Evolutionary conservation across 805 yeast genomes (phyloP).

Genomic region (Yarrowia sp.): DNA sequence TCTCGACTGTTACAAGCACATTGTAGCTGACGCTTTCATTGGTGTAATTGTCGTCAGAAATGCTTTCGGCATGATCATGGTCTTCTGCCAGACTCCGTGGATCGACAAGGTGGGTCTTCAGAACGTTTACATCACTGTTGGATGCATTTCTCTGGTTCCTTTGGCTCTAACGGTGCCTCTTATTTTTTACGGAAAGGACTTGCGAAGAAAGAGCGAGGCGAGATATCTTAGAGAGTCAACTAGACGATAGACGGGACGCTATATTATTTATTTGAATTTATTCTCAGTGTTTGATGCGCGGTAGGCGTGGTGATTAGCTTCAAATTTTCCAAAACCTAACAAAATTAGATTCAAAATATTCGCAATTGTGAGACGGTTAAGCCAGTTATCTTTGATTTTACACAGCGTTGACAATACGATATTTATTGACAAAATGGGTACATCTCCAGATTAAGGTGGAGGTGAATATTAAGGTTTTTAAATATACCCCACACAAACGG

Average conservation of each 20-base stretch:
- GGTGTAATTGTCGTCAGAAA: conserved; percentile 57
- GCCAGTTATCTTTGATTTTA: no score
- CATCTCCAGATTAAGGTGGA: no score
- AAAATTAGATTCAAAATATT: no score
- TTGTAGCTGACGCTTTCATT: conserved; percentile 55
- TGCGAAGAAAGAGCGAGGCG: background rate
- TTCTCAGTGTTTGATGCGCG: no score
- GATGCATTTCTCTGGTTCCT: conserved; percentile 1
- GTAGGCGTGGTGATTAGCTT: no score
- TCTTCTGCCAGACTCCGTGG: background rate
- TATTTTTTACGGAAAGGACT: background rate
- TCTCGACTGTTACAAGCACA: conserved; percentile 54
- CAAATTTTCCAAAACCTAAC: no score
- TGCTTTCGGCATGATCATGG: conserved; percentile 40
- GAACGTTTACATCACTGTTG: conserved; percentile 3
- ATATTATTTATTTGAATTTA: background rate
- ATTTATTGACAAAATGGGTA: no score
- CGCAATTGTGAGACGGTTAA: no score
- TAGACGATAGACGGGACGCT: background rate
- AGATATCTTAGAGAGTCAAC: background rate
- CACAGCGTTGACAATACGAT: no score
- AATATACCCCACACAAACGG: no score
- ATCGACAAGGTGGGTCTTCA: background rate
- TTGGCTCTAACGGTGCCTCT: background rate
- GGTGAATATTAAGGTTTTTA: no score